These are phyloP conservation scores for Epichloe gansuensis DNA, from an alignment of 2,329 filamentous ascomycete species.

Conservation along the genomic window DNA sequence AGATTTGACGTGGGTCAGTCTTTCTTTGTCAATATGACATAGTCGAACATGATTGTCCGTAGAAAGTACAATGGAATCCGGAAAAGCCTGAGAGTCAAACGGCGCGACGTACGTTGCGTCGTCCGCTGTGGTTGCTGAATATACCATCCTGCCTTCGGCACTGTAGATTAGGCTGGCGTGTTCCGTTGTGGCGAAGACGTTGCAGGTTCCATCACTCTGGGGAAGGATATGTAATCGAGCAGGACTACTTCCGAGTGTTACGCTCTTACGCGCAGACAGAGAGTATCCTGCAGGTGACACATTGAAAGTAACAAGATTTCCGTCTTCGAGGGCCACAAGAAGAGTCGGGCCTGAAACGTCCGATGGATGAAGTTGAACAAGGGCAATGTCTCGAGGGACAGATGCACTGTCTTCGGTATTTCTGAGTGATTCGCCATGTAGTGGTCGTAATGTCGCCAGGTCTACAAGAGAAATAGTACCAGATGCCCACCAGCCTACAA, in stretches of 20 bases:
- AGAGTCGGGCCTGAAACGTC: conserved; percentile 52
- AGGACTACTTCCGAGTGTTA: conserved; percentile 75
- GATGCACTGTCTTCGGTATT: conserved; percentile 54
- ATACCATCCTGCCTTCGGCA: conserved; percentile 74
- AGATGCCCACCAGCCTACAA: conserved; percentile 81
- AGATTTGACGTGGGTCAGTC: conserved; percentile 77
- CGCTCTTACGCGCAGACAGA: conserved; percentile 62
- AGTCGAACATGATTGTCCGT: conserved; percentile 66
- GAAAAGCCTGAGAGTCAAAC: conserved; percentile 72
- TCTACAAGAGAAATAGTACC: conserved; percentile 65
- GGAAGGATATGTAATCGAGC: conserved; percentile 71
- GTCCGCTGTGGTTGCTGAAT: conserved; percentile 85
- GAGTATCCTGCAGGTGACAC: conserved; percentile 48
- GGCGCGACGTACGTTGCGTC: conserved; percentile 69
- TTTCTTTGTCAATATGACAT: conserved; percentile 66
- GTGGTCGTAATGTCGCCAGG: conserved; percentile 49
- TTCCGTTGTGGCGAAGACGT: conserved; percentile 87
- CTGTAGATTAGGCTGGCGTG: conserved; percentile 90
- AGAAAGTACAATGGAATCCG: conserved; percentile 67
- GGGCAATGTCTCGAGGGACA: conserved; percentile 67
- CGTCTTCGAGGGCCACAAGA: conserved; percentile 84
- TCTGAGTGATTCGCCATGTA: conserved; percentile 51
- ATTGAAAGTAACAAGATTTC: conserved; percentile 74
- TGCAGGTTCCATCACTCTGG: conserved; percentile 51
- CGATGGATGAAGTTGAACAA: conserved; percentile 64